Percentiles rank a stretch among this genome's conserved stretches.
Conservation (phyloP, 768 basidiomycete species). For the Pulveroboletus sp. region DNA sequence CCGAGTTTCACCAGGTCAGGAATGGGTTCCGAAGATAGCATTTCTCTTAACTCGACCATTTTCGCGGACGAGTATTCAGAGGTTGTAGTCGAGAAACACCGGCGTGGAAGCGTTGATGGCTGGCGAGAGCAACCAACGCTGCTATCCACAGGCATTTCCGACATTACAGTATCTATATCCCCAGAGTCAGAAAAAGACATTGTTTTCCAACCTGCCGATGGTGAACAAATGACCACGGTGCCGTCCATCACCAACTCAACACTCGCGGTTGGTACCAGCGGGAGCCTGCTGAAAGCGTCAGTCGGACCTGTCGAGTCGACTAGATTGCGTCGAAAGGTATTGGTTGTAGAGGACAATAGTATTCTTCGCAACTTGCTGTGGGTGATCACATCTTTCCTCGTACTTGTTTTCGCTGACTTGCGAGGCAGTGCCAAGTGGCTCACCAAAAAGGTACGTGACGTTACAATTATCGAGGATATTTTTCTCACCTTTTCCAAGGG, state of each 20-base stretch:
- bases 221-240: conserved; percentile 6
- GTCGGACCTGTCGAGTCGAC: conserved; percentile 45
- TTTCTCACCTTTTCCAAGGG: conserved; percentile 38
- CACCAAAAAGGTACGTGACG: conserved; percentile 42
- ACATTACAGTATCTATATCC: conserved; percentile 14
- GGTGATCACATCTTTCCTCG: conserved; percentile 28
- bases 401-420: conserved; percentile 7
- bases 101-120: conserved; percentile 31
- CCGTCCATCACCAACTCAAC: conserved; percentile 34
- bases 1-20: conserved; percentile 15
- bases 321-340: conserved; percentile 52
- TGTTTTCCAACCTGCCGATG: conserved; percentile 12
- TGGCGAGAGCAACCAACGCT: conserved; percentile 21
- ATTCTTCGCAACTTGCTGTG: conserved; percentile 81
- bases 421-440: conserved; percentile 57
- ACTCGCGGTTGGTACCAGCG: conserved; percentile 53
- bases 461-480: not conserved
- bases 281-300: conserved; percentile 67
- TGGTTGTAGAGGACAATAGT: conserved; percentile 88
- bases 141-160: conserved; percentile 6
- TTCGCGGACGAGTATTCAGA: conserved; percentile 24
- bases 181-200: conserved; percentile 31
- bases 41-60: conserved; percentile 26
- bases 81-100: conserved; percentile 19
- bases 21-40: conserved; percentile 22